Conservation (phyloP, 805 yeast species). For the Wickerhamomyces kurtzmanii region DNA sequence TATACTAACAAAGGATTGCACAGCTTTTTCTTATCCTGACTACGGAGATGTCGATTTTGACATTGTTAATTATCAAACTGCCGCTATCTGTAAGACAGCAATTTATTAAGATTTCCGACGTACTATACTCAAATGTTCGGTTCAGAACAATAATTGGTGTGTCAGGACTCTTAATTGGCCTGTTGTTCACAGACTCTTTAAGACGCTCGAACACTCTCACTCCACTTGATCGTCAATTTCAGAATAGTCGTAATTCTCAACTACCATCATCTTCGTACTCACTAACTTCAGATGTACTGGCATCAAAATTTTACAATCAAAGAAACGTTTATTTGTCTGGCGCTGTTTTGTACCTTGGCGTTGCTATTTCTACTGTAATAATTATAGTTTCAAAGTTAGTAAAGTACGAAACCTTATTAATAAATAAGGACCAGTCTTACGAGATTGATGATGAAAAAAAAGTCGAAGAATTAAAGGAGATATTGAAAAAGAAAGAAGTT, state of each 20-base stretch:
- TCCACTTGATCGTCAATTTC: too few species aligned
- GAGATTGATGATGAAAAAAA: slow-evolving; percentile 7
- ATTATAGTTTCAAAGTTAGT: slow-evolving; percentile 43
- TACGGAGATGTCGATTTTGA: too few species aligned
- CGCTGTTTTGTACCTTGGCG: slow-evolving; percentile 43
- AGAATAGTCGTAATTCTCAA: too few species aligned
- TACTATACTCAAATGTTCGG: too few species aligned
- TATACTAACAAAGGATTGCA: too few species aligned
- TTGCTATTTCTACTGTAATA: slow-evolving; percentile 46
- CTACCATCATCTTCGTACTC: slow-evolving; percentile 15
- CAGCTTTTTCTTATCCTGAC: too few species aligned
- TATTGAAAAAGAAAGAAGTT: slow-evolving; percentile 27
- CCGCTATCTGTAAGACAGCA: too few species aligned
- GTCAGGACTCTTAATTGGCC: slow-evolving; percentile 27
- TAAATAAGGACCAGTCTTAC: slow-evolving; percentile 5
- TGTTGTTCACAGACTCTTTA: slow-evolving; percentile 44
- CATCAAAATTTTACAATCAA: slow-evolving; percentile 52
- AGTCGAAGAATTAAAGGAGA: slow-evolving; percentile 22
- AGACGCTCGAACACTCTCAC: slow-evolving; percentile 1
- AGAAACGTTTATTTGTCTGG: slow-evolving; percentile 56
- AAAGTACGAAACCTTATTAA: slow-evolving; percentile 28
- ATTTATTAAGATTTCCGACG: too few species aligned
- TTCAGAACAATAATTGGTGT: slow-evolving; percentile 35
- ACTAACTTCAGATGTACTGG: slow-evolving; percentile 39
- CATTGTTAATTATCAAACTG: too few species aligned